These are phyloP conservation scores for Fusarium globosum DNA, from an alignment of 2,329 filamentous ascomycete species.

Conservation along the genomic window DNA sequence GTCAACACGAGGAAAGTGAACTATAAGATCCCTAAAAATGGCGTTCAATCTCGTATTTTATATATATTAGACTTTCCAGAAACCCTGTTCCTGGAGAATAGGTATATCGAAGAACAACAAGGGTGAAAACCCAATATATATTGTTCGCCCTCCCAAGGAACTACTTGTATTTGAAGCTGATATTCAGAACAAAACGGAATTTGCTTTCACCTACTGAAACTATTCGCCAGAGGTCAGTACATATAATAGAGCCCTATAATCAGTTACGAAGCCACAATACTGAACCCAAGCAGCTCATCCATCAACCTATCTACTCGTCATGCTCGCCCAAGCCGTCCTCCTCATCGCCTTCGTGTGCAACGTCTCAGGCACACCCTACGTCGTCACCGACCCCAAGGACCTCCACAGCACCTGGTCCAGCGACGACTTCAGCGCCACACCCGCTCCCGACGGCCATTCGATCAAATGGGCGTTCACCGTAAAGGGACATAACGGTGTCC, in stretches of 20 bases:
- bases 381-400: not conserved
- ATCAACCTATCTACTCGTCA: not conserved
- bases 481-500: not conserved
- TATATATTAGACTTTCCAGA: not conserved
- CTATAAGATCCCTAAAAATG: not conserved
- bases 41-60: not conserved
- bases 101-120: too few species aligned
- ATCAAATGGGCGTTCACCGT: not conserved
- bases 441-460: not conserved
- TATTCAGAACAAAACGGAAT: not conserved
- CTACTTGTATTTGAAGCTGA: accelerated
- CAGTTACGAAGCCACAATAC: too few species aligned
- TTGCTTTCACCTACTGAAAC: accelerated
- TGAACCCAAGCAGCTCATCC: not conserved
- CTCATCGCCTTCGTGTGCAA: not conserved
- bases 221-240: accelerated
- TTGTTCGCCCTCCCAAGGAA: accelerated
- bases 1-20: not conserved
- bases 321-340: not conserved
- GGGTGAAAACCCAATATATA: not conserved
- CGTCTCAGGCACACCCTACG: not conserved
- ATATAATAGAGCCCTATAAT: not conserved
- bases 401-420: not conserved
- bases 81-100: not conserved
- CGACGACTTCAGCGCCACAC: not conserved